A percentile compares a stretch with the other conserved stretches of the same genome.
Evolutionary conservation across 73 alveolate species (phyloP).

Genomic region (Durusdinium trenchii): DNA sequence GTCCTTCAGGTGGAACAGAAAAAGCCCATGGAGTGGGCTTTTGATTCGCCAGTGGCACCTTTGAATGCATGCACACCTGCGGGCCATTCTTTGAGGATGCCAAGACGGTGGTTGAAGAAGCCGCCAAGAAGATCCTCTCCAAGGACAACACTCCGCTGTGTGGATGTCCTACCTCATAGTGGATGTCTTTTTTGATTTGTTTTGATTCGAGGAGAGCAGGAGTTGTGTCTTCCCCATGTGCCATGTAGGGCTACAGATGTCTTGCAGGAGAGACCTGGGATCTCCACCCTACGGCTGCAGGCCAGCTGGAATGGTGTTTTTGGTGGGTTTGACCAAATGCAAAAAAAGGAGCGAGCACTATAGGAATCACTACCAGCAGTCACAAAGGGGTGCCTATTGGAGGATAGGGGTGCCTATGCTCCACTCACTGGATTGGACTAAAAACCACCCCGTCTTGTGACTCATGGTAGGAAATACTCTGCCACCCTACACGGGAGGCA

Average conservation of each 20-base stretch:
- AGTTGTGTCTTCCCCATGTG: neutral
- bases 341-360: neutral
- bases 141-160: constrained; percentile 14
- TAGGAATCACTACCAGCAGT: neutral
- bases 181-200: too few species aligned
- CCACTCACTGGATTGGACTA: too few species aligned
- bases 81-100: constrained; percentile 49
- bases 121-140: constrained; percentile 93
- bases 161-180: too few species aligned
- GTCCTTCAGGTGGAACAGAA: too few species aligned
- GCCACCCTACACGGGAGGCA: too few species aligned
- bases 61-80: too few species aligned
- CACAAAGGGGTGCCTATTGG: neutral
- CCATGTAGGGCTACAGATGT: neutral
- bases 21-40: too few species aligned
- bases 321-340: neutral
- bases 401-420: too few species aligned
- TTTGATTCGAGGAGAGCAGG: too few species aligned
- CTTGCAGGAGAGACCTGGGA: constrained; percentile 80
- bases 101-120: constrained; percentile 88
- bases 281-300: constrained; percentile 84
- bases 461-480: too few species aligned
- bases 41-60: too few species aligned
- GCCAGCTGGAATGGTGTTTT: neutral
- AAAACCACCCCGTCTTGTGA: too few species aligned